Evolutionary conservation across 495 filamentous ascomycete genomes (phyloP), one percentile per base, ranked within the genome.

Genomic region (Bacidia gigantensis): DNA sequence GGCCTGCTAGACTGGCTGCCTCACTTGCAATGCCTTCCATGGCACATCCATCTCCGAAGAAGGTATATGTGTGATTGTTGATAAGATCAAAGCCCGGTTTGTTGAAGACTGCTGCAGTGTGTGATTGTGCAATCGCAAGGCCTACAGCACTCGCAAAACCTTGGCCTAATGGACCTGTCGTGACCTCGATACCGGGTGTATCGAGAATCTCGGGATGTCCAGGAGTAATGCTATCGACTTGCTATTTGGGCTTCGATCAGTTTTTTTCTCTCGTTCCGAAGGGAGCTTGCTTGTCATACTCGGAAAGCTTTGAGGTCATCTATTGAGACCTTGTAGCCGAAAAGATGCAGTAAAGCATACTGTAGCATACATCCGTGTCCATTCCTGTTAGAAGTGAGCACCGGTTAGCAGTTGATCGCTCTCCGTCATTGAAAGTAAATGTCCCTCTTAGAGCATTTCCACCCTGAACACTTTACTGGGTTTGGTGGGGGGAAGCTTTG

Each of bases 351-450:
- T 59, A 99, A 78, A 62, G 92, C 84, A 82, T 99, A 99, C 69
- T 95, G 92, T 51, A 98, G 87, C 89, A 97, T 95, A 77, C 92
- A 98, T 57, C 83, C 92, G 71, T 98, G 92, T 56, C 92, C 92
- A 75, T 98, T 98, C 48, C 90, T 97, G 62, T 17, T 5, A n/a
- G 59, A 22, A 21, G 18, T 22, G 1, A 38, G 24, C 29, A 7
- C 17, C 5, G 3, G n/a, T 58, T 26, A 58, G 49, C 35, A 43
- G 20, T 9, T 26, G 3, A n/a, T n/a, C 29, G 29, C 29, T 35
- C 14, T 35, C 29, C 29, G 29, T 35, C 5, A 35, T 14, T 35
- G n/a, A n/a, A n/a, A n/a, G n/a, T n/a, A n/a, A n/a, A n/a, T n/a
- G n/a, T n/a, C n/a, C n/a, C n/a, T n/a, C n/a, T n/a, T n/a, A n/a